phyloP scores from a whole-genome alignment of 2,329 filamentous ascomycete species.

The Colletotrichum graminicola region DNA sequence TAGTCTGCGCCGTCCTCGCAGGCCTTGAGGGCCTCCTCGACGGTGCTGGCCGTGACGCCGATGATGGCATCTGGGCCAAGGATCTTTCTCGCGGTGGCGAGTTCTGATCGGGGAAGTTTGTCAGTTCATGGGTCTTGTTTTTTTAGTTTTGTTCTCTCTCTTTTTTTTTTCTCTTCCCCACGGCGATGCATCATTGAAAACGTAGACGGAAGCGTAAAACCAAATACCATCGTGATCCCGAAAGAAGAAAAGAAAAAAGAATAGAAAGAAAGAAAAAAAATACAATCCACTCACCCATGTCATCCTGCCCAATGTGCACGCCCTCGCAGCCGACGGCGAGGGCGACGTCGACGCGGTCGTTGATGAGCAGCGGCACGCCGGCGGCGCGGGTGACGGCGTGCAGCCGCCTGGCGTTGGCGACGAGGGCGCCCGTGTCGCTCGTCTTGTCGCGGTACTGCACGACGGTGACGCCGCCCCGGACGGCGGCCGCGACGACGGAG shows the following conservation, averaged over 20 bases:
- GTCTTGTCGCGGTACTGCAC: slow-evolving; percentile 94
- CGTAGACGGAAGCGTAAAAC: too few relatives aligned
- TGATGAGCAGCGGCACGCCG: slow-evolving; percentile 86
- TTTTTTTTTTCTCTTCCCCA: too few relatives aligned
- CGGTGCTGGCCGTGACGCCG: slow-evolving; percentile 84
- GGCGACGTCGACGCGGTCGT: slow-evolving; percentile 92
- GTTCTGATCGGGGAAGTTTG: slow-evolving; percentile 55
- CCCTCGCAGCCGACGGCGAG: slow-evolving; percentile 89
- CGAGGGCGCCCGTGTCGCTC: slow-evolving; percentile 77
- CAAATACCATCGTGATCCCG: too few relatives aligned
- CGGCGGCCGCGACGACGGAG: slow-evolving; percentile 78
- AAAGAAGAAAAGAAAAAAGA: not conserved
- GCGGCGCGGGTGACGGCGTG: slow-evolving; percentile 77
- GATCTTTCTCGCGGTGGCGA: slow-evolving; percentile 75
- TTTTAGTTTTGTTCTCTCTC: too few relatives aligned
- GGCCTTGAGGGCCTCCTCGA: slow-evolving; percentile 79
- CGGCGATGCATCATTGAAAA: not conserved
- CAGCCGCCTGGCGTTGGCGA: slow-evolving; percentile 77
- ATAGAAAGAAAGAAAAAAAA: not conserved
- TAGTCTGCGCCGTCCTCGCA: slow-evolving; percentile 86
- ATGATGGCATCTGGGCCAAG: slow-evolving; percentile 85
- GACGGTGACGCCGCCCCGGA: slow-evolving; percentile 84
- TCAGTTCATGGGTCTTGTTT: not conserved
- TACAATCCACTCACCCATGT: slow-evolving; percentile 72
- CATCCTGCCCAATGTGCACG: slow-evolving; percentile 95